Evolutionary conservation across 805 yeast species (phyloP).

Genomic region (Ogataea naganishii): DNA sequence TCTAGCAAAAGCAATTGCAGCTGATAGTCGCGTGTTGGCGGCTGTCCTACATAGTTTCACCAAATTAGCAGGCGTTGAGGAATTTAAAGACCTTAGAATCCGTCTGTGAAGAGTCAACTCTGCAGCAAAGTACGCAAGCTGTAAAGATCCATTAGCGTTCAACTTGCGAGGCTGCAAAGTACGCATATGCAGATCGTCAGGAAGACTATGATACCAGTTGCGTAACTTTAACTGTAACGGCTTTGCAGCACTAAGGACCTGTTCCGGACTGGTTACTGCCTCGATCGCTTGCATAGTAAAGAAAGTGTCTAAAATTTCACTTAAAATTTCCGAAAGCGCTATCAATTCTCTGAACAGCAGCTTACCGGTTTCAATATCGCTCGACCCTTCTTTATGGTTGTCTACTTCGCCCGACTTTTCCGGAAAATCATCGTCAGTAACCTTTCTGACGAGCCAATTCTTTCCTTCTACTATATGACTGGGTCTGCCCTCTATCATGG

Average conservation of each 20-base stretch:
- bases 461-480: conserved; percentile 64
- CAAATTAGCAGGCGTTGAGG: conserved; percentile 37
- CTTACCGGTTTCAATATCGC: conserved; percentile 66
- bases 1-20: conserved; percentile 73
- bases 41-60: conserved; percentile 72
- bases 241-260: conserved; percentile 68
- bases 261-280: conserved; percentile 49
- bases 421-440: conserved; percentile 73
- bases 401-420: conserved; percentile 31
- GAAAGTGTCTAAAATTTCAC: conserved; percentile 64
- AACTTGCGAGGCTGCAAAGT: conserved; percentile 51
- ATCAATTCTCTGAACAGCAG: conserved; percentile 60
- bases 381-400: conserved; percentile 43
- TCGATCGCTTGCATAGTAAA: conserved; percentile 63
- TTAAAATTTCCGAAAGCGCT: conserved; percentile 55
- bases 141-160: conserved; percentile 70
- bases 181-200: conserved; percentile 54
- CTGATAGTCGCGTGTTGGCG: conserved; percentile 71
- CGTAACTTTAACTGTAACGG: conserved; percentile 66
- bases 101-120: conserved; percentile 81
- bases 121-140: conserved; percentile 80
- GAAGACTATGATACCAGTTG: conserved; percentile 71
- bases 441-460: conserved; percentile 72
- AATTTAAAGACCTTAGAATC: conserved; percentile 49
- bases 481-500: conserved; percentile 75